Base-by-base conservation (phyloP, 805 yeast species). In the Tetrapisispora phaffii region DNA sequence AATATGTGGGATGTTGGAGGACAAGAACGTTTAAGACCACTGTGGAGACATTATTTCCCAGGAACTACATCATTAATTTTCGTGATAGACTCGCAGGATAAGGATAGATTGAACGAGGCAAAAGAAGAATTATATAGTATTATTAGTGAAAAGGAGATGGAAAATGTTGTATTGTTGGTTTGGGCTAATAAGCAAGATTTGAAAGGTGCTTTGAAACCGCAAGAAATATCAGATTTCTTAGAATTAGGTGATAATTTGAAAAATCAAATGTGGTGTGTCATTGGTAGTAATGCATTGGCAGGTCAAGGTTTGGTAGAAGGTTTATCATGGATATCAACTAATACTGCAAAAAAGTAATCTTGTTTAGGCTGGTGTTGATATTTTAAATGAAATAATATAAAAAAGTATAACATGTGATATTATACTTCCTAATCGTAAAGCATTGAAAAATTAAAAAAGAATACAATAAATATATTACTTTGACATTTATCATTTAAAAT, bases 1-100 rank as follows among this genome's bases (percentile, higher is more conserved):
- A 86, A 87, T 49, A 88, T 85, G 60, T 85, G 95, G 95, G 95
- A 85, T 65, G 93, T 93, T 49, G 97, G 97, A 68, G 97, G 96
- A 62, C 97, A 87, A 70, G 94, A 85, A 58, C 73, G 94, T 64
- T 77, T 88, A 54, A 77, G 96, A 60, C 95, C 94, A 0, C 72
- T 89, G 47, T 89, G 97, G 97, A 79, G 96, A 65, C 96, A 89
- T 62, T 89, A 89, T 67, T 87, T 84, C 66, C 85, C 95, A 12
- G 95, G 95, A 33, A 86, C 96, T 4, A 84, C 87, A 60, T 96
- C 95, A 9, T 73, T 89, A 47, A 86, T 89, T 45, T 89, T 85
- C 63, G 97, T 89, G 45, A 82, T 89, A 48, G 97, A 89, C 66
- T 76, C 87, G 6, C 77, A 84, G 7, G 95, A 88, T 65, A 60